phyloP scores from a whole-genome alignment of 805 yeast species.

The Candida fluviatilis region DNA sequence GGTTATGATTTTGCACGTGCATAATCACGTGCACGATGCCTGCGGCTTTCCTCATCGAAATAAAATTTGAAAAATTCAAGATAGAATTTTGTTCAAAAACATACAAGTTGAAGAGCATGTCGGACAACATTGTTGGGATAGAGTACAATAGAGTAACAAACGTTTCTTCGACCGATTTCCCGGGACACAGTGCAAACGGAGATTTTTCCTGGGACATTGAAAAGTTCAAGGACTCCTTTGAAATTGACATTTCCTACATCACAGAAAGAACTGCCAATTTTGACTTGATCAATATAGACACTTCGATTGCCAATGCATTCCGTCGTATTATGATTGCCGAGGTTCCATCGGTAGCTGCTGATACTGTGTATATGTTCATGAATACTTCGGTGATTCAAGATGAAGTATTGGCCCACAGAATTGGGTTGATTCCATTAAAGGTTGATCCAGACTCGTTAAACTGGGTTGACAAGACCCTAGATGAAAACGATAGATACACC shows the following conservation, averaged over 20 bases:
- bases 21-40: background rate
- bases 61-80: background rate
- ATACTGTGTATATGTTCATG: conserved; percentile 83
- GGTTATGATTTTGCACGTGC: no score
- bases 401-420: conserved; percentile 93
- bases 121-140: conserved; percentile 61
- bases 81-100: background rate
- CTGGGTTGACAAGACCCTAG: conserved; percentile 71
- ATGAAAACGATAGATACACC: conserved; percentile 64
- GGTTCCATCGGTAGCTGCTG: conserved; percentile 95
- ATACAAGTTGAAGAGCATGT: conserved; percentile 12
- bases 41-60: no score
- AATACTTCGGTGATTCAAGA: conserved; percentile 97
- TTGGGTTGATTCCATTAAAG: conserved; percentile 86
- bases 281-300: conserved; percentile 81
- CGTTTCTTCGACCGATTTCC: conserved; percentile 86
- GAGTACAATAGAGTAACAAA: conserved; percentile 90
- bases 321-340: conserved; percentile 96
- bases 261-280: conserved; percentile 75
- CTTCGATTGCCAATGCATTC: conserved; percentile 93
- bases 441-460: conserved; percentile 85
- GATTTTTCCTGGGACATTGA: conserved; percentile 82
- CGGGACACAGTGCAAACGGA: conserved; percentile 68
- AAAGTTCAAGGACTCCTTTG: conserved; percentile 64
- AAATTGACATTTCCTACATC: conserved; percentile 61